phyloP scores from a whole-genome alignment of 2,329 filamentous ascomycete genomes.

The Fusarium nelsonii region DNA sequence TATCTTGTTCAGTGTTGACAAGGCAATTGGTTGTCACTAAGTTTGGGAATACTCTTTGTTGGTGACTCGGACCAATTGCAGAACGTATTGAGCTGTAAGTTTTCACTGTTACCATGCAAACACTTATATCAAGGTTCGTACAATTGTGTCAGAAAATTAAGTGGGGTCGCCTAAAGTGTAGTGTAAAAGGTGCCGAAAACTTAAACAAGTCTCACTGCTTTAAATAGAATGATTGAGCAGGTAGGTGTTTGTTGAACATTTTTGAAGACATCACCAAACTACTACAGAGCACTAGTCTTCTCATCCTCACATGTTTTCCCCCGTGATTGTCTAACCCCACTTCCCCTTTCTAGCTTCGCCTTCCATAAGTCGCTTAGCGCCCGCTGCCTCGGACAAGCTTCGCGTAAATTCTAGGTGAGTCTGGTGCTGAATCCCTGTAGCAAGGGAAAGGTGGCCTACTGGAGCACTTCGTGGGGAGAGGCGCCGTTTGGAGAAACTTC shows the following conservation, averaged over 20 bases:
- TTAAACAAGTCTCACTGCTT: slow-evolving; percentile 4
- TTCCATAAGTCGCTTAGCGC: slow-evolving; percentile 27
- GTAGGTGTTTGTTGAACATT: not conserved
- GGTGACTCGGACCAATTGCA: not conserved
- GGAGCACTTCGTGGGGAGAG: slow-evolving; percentile 47
- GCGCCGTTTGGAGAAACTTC: slow-evolving; percentile 54
- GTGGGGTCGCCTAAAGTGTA: not conserved
- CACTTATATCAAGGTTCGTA: not conserved
- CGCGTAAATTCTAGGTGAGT: slow-evolving; percentile 49
- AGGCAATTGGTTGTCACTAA: not conserved
- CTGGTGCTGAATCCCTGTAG: slow-evolving; percentile 40
- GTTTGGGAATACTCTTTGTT: not conserved
- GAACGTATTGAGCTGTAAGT: not conserved
- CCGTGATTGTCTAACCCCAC: slow-evolving; percentile 42
- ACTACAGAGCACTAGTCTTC: not conserved
- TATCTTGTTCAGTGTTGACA: not conserved
- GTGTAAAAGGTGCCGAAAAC: not conserved
- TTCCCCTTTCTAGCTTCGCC: slow-evolving; percentile 28
- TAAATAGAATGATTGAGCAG: not conserved
- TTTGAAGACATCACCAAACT: slow-evolving; percentile 7
- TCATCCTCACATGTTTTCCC: slow-evolving; percentile 39
- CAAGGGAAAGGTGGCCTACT: slow-evolving; percentile 42
- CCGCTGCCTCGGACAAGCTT: slow-evolving; percentile 46
- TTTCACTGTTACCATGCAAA: not conserved
- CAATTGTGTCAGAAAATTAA: not conserved